Evolutionary conservation across 441 rosid species (phyloP), one percentile per base, ranked within the genome.

Genomic region (Heliophila coronopifolia): DNA sequence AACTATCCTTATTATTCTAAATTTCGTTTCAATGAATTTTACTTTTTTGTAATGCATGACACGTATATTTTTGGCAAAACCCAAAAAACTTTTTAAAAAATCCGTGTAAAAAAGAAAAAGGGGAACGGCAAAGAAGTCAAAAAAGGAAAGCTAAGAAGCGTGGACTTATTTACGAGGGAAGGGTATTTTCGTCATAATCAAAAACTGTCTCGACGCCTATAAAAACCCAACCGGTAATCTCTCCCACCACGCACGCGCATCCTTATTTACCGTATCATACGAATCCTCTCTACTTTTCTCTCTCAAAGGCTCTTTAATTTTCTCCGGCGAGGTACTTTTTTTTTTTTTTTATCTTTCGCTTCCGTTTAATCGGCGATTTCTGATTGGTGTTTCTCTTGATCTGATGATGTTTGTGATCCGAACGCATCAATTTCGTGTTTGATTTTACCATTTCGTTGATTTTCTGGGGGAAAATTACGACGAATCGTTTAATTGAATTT

Each of bases 191-290:
- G 68, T 63, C 40, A 49, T 33, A 2, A 19, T 4, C 9, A 7
- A 49, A 48, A 63, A 26, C 14, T 54, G 26, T 33, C 4, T 46
- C 51, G 25, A 14, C 28, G 46, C 63, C 52, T 63, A 63, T 63
- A 63, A 48, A 63, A 54, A 4, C 27, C 4, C n/a, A 15, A 44
- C 37, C 24, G 13, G 61, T 46, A 46, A 54, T 38, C 38, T 39
- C 62, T 46, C 45, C 32, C 62, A 55, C 56, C 16, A 55, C 62
- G 68, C 68, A 63, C 63, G 46, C 58, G 68, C 51, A 19, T 40
- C 51, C 4, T 42, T 17, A 50, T 63, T 63, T 62, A 63, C 68
- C 68, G 62, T 48, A 47, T 63, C 68, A 40, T 55, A 63, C 61
- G 67, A 63, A 63, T 54, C 68, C 22, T 39, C 38, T 59, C 65